phyloP scores from a whole-genome alignment of 305 asterid species.

The Fraxinus ornus region DNA sequence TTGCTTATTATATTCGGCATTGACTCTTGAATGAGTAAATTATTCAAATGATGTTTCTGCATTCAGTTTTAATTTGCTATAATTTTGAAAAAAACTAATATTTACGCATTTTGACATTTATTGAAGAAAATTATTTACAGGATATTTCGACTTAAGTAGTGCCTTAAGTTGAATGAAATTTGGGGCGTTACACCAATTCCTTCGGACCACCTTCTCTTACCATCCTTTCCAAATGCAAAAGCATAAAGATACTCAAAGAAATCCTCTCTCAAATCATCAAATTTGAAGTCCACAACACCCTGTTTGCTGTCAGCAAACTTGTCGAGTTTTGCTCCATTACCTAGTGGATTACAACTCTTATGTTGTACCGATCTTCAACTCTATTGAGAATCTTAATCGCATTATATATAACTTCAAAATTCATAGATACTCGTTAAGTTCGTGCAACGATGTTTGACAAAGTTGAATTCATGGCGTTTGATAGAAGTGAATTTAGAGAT shows the following conservation, averaged over 20 bases:
- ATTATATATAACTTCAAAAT: constrained; percentile 55
- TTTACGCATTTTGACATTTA: no score
- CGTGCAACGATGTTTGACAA: neutral
- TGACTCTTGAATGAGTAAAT: no score
- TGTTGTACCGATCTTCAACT: constrained; percentile 48
- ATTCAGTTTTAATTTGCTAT: no score
- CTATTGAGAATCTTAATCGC: constrained; percentile 45
- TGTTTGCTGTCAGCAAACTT: constrained; percentile 55
- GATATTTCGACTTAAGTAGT: no score
- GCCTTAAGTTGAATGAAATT: no score
- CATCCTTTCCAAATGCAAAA: constrained; percentile 54
- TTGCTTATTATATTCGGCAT: no score
- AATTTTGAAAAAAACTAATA: no score
- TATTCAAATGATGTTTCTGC: no score
- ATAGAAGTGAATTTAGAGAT: constrained; percentile 51
- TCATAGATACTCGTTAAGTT: constrained; percentile 50
- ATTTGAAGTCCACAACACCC: constrained; percentile 65
- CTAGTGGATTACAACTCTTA: constrained; percentile 49
- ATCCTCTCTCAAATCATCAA: constrained; percentile 61
- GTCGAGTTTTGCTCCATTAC: constrained; percentile 56
- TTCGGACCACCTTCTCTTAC: constrained; percentile 47
- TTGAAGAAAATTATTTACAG: no score
- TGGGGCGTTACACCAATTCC: constrained; percentile 11
- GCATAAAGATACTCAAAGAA: constrained; percentile 33
- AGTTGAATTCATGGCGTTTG: constrained; percentile 41